These are phyloP conservation scores for Fusarium hainanense DNA, from an alignment of 2,329 filamentous ascomycete genomes.

Conservation along the genomic window DNA sequence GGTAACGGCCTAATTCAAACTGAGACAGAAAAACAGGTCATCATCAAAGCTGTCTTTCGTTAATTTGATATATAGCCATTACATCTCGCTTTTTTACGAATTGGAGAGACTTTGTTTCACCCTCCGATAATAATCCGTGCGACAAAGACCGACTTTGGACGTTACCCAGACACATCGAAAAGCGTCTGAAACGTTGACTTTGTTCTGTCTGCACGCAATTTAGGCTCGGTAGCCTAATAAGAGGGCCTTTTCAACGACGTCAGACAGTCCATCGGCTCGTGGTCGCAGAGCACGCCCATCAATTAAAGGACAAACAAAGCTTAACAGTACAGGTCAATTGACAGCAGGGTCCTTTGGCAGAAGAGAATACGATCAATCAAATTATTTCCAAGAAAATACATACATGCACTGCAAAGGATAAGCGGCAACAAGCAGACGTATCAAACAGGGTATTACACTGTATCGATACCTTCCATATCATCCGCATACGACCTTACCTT, in stretches of 20 bases:
- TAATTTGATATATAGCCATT: not conserved
- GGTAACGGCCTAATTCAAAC: slow-evolving; percentile 14
- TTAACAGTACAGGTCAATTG: slow-evolving; percentile 22
- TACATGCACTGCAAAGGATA: slow-evolving; percentile 2
- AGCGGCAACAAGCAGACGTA: slow-evolving; percentile 14
- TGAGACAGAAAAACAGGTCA: slow-evolving; percentile 1
- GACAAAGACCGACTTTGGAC: slow-evolving; percentile 6
- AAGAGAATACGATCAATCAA: not conserved
- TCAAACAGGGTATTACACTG: slow-evolving; percentile 14
- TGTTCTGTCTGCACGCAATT: slow-evolving; percentile 9
- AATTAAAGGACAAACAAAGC: not conserved
- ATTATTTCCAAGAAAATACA: not conserved
- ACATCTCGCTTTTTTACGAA: not conserved
- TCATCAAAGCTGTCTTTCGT: not conserved
- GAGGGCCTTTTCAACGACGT: slow-evolving; percentile 12
- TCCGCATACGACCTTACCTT: slow-evolving; percentile 16
- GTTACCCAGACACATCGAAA: slow-evolving; percentile 9
- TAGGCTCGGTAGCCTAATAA: slow-evolving; percentile 7
- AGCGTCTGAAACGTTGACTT: slow-evolving; percentile 5
- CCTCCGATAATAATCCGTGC: not conserved
- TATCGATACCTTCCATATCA: slow-evolving; percentile 11
- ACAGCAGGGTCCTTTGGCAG: not conserved
- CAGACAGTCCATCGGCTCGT: slow-evolving; percentile 13
- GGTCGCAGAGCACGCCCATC: not conserved
- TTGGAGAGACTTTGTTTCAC: slow-evolving; percentile 5